phyloP scores from a whole-genome alignment of 106 monocot species.

The Dioscorea zingiberensis region DNA sequence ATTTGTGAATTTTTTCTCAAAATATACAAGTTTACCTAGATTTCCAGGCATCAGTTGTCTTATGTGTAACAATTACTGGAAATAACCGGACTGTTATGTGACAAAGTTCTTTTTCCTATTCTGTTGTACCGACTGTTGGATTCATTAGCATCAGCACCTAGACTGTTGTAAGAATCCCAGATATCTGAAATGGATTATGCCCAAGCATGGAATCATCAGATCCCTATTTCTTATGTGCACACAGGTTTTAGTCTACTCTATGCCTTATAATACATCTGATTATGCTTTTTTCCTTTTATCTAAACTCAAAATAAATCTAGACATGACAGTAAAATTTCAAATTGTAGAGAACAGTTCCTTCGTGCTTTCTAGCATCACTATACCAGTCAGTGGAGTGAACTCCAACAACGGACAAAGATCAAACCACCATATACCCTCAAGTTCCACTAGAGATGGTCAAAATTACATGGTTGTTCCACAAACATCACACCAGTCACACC shows the following conservation, averaged over 20 bases:
- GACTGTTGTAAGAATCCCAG: not conserved
- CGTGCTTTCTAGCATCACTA: not conserved
- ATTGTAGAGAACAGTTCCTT: not conserved
- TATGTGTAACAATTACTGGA: not conserved
- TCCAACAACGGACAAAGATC: constrained; percentile 5
- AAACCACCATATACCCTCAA: constrained; percentile 10
- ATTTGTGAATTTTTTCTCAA: not conserved
- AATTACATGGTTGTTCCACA: constrained; percentile 1
- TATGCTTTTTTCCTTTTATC: not conserved
- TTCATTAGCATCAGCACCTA: constrained; percentile 1
- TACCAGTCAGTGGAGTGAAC: not conserved
- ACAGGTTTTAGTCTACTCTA: not conserved
- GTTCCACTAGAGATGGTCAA: constrained; percentile 9
- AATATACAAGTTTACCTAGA: not conserved
- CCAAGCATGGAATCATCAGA: not conserved
- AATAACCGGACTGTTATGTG: not conserved
- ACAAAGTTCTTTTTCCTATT: not conserved
- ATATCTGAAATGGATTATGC: constrained; percentile 5
- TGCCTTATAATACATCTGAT: not conserved
- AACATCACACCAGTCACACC: constrained; percentile 4
- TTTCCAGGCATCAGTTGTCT: not conserved
- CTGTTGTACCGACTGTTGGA: too few relatives aligned
- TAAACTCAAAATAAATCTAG: too few relatives aligned
- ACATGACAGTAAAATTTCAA: too few relatives aligned
- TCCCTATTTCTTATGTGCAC: not conserved